Base-by-base conservation (phyloP, 1,284 basidiomycete genomes). In the Mycena sp. region DNA sequence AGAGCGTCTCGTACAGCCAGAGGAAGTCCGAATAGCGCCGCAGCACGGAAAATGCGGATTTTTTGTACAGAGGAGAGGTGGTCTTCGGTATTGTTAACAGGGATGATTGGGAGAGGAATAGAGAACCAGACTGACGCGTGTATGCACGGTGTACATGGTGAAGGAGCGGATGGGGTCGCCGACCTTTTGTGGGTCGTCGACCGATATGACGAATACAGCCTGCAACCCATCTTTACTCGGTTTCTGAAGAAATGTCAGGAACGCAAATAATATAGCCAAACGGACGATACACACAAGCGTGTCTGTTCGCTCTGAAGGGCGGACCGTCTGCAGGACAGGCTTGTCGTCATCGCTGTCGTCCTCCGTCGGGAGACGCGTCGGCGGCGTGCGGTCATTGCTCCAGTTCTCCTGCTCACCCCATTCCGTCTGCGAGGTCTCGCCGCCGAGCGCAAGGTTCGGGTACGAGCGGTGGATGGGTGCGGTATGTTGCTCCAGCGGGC, bases 11-110 rank as follows among this genome's bases (percentile, higher is more conserved):
- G 75, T 94, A 98, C 0, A 99, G 80, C 97, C 98, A 99, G 21
- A 98, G 84, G 74, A 99, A 99, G 77, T 99, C 98, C 21, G 93
- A 95, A 78, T 98, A 99, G 23, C 97, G 90, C 19, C 97, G 87
- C 7, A 99, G 87, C 37, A 98, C 96, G 4, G 95, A 95, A 74
- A 96, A 95, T 2, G 88, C 81, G 1, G 89, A 87, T 78, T 93
- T 93, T 63, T 88, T 87, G 78, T 87, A 97, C 43, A 91, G 79
- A 0, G 92, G 89, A 1, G 94, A 95, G 14, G 90, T 92, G 1
- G 96, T 98, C 87, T 94, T 70, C 6, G 16, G 17, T 46, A 26
- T 10, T 10, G 26, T 58, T 21, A 44, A 41, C 17, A 52, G 28
- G 14, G 32, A 41, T 6, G 21, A 41, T 21, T 19, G 25, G 57